A percentile compares a stretch with the other conserved stretches of the same genome.
These are phyloP conservation scores for Pichia sp. DNA, from an alignment of 1,139 yeast genomes.

Conservation along the genomic window DNA sequence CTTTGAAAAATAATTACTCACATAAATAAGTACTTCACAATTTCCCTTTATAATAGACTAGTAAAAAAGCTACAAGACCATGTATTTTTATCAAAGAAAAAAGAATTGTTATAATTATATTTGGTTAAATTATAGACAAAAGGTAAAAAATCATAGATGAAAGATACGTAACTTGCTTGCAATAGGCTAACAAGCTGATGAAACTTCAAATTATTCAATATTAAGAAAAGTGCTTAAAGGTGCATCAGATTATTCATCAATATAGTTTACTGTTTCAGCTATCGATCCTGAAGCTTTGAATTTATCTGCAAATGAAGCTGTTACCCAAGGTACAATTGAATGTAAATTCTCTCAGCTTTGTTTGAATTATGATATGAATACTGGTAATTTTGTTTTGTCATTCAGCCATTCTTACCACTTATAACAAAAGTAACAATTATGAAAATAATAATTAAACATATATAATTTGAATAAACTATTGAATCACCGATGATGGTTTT, in stretches of 20 bases:
- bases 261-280: constrained; percentile 17
- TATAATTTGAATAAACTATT: neutral
- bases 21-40: too few relatives aligned
- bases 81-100: too few relatives aligned
- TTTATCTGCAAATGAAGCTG: constrained; percentile 14
- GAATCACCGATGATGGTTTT: neutral
- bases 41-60: too few relatives aligned
- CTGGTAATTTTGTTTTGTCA: constrained; percentile 25
- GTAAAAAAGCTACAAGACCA: too few relatives aligned
- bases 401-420: constrained; percentile 27
- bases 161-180: too few relatives aligned
- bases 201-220: constrained; percentile 3
- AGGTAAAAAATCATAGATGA: too few relatives aligned
- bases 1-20: too few relatives aligned
- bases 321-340: constrained; percentile 7
- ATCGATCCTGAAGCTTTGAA: constrained; percentile 28
- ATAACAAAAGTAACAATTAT: neutral
- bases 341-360: constrained; percentile 27
- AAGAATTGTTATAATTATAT: too few relatives aligned
- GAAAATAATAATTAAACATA: neutral
- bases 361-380: constrained; percentile 22
- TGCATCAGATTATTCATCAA: constrained; percentile 23
- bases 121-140: too few relatives aligned
- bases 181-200: neutral
- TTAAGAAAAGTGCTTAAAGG: constrained; percentile 22